Evolutionary conservation across 2,329 filamentous ascomycete species (phyloP), one percentile per base, ranked within the genome.

Genomic region (Colletotrichum neosansevieriae): DNA sequence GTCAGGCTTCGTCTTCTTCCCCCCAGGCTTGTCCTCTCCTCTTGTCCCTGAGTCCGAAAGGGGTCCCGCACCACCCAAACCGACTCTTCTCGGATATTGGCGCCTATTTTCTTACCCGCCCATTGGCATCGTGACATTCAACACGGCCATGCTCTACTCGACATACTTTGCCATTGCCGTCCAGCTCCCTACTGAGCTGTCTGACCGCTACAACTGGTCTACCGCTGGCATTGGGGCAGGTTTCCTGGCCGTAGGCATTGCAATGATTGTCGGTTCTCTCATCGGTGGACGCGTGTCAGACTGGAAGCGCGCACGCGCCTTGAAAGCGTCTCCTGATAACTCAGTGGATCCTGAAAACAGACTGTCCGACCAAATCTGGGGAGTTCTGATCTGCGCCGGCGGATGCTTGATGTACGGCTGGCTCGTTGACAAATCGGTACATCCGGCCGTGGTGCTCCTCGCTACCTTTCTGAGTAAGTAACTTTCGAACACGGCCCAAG

Each of bases 331-430:
- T 3, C 32, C 53, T 3, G 70, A 71, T 42, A 65, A 58, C 6
- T 34, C 67, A 15, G 73, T 78, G 17, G 73, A 76, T 17, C 80
- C 81, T 7, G 81, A 83, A 63, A 76, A 73, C 42, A 76, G 81
- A 40, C 74, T 83, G 32, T 73, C 74, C 2, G 78, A 79, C 21
- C 81, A 83, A 53, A 77, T 81, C 32, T 76, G 75, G 64, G 81
- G 80, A 1, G 78, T 80, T 6, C n/a, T 81, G 6, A 63, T 81
- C 15, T 78, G 76, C 11, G 76, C 77, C 1, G 76, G 73, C 0
- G 81, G 80, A 0, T 77, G 79, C 13, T 63, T 77, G 40, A 79
- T 81, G 77, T 83, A 77, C 67, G 81, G 81, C 19, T 83, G 80
- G 80, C 80, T 79, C 47, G 74, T 77, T 7, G 64, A 74, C 51